Conservation (phyloP, 345 rosid species). For the Lepidium didymum region DNA sequence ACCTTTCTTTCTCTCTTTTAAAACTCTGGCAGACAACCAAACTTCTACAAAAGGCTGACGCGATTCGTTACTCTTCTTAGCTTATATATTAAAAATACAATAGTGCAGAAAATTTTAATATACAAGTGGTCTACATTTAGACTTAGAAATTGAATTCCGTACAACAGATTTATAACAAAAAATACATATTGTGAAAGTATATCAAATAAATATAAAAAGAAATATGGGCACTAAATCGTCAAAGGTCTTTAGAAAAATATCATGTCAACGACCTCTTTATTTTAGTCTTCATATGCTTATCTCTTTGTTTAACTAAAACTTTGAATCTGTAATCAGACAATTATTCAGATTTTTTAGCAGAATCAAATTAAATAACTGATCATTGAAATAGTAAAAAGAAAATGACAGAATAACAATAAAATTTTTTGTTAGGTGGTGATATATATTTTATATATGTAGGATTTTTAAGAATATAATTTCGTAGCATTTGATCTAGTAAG, state of each 20-base stretch:
- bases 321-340: too few species aligned
- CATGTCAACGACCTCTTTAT: neutral
- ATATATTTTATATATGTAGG: too few species aligned
- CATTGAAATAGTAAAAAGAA: too few species aligned
- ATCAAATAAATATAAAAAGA: neutral
- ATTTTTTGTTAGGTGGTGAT: too few species aligned
- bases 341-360: too few species aligned
- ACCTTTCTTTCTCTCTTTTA: neutral
- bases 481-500: too few species aligned
- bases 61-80: conserved; percentile 16
- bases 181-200: neutral
- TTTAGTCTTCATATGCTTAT: neutral
- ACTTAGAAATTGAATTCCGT: conserved; percentile 13
- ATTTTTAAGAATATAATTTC: too few species aligned
- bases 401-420: too few species aligned
- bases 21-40: conserved; percentile 24
- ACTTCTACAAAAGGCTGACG: conserved; percentile 17
- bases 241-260: neutral
- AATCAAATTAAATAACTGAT: too few species aligned
- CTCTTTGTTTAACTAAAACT: neutral
- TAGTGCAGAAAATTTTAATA: neutral
- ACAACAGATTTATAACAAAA: neutral
- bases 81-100: neutral
- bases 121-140: conserved; percentile 15
- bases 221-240: neutral